Evolutionary conservation across 1,284 basidiomycete species (phyloP), one percentile per base, ranked within the genome.

Genomic region (Phellopilus nigrolimitatus): DNA sequence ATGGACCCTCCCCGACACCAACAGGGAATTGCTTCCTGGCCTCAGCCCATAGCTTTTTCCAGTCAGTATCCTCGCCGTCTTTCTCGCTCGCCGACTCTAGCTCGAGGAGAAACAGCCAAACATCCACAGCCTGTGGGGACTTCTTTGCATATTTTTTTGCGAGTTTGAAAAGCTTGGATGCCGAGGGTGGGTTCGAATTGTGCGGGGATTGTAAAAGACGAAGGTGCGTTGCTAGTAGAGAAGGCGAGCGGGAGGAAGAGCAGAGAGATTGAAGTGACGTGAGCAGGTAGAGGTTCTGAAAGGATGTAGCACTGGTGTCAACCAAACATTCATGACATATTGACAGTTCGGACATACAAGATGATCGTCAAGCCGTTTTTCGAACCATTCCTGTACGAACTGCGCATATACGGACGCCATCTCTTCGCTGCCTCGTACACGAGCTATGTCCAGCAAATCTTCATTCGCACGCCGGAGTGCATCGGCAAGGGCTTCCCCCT

Each of bases 351-450:
- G 41, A 70, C 82, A 64, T 62, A 87, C 84, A 66, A 88, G 62
- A 55, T 69, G 68, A 22, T 64, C 62, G 55, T 83, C 80, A 12
- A 80, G 70, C 12, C 67, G 59, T 43, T 67, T 66, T 21, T 60
- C 64, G 62, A 74, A 79, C 78, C 79, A 80, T 45, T 75, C 73
- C 51, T 72, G 68, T 10, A 82, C 70, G 62, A 86, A 87, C 37
- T 67, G 64, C 12, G 72, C 70, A 62, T 88, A 88, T 34, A 71
- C 68, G n/a, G 60, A 55, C 21, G 38, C 25, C 36, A 51, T 24
- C 15, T 46, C 44, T 12, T 47, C 27, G 27, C 45, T 42, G 21
- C 51, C 37, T 15, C 43, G 51, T 17, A 24, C n/a, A 15, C 56
- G 57, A 40, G 72, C 64, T 22, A 66, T 65, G 19, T 55, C 59